phyloP scores from a whole-genome alignment of 768 basidiomycete species.

The Auricularia sp. region DNA sequence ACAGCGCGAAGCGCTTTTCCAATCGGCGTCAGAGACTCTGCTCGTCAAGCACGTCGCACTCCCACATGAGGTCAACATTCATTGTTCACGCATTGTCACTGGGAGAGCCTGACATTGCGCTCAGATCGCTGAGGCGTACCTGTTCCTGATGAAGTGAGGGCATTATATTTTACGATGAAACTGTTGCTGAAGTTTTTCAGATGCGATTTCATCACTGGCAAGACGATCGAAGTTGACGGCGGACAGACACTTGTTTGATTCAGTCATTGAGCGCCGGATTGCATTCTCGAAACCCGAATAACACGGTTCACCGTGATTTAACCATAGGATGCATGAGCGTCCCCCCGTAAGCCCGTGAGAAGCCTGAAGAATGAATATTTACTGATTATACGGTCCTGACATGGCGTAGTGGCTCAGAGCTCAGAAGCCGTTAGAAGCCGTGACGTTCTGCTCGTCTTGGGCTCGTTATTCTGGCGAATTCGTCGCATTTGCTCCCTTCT shows the following conservation, averaged over 20 bases:
- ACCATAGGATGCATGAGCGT: too few species aligned
- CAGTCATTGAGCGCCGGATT: too few species aligned
- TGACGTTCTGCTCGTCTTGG: too few species aligned
- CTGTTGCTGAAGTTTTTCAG: background rate
- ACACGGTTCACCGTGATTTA: too few species aligned
- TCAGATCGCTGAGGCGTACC: conserved; percentile 13
- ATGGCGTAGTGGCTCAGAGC: too few species aligned
- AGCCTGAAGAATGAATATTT: too few species aligned
- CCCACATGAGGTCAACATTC: conserved; percentile 7
- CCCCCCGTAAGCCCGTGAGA: too few species aligned
- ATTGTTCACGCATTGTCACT: background rate
- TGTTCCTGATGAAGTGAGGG: conserved; percentile 14
- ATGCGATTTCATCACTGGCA: background rate
- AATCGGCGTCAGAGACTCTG: background rate
- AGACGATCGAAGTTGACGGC: background rate
- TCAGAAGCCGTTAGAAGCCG: too few species aligned
- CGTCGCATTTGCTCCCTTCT: too few species aligned
- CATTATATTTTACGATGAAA: background rate
- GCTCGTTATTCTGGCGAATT: too few species aligned
- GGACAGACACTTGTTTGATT: background rate
- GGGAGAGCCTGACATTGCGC: background rate
- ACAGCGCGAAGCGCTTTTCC: conserved; percentile 2
- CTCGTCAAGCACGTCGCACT: conserved; percentile 8
- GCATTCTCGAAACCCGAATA: too few species aligned
- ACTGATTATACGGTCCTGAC: too few species aligned